phyloP scores from a whole-genome alignment of 2,329 filamentous ascomycete species.

The Amesomyces nigricolor region DNA sequence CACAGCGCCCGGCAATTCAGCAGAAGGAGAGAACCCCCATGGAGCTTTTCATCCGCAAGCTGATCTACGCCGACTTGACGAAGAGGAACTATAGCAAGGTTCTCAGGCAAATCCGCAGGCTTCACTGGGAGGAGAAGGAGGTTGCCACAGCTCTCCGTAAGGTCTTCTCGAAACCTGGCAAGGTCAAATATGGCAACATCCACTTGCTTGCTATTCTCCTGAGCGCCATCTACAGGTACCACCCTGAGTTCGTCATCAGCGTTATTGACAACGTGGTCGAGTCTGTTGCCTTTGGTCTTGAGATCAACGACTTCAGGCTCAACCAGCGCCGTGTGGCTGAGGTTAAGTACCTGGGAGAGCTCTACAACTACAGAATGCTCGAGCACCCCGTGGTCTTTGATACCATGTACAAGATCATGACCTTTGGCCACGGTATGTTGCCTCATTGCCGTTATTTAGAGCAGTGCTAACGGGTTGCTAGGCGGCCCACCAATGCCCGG shows the following conservation, averaged over 20 bases:
- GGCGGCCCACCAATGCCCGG: constrained; percentile 77
- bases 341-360: constrained; percentile 90
- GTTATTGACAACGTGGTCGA: constrained; percentile 91
- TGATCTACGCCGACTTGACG: constrained; percentile 89
- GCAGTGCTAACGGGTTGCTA: constrained; percentile 26
- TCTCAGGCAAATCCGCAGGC: constrained; percentile 85
- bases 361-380: constrained; percentile 96
- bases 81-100: constrained; percentile 92
- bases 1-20: constrained; percentile 85
- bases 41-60: constrained; percentile 85
- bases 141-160: constrained; percentile 59
- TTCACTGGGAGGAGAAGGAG: constrained; percentile 95
- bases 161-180: constrained; percentile 91
- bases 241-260: constrained; percentile 83
- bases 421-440: constrained; percentile 71
- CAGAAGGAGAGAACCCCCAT: constrained; percentile 94
- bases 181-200: constrained; percentile 96
- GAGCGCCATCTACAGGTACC: constrained; percentile 83
- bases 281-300: constrained; percentile 78
- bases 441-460: not conserved
- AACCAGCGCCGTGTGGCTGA: constrained; percentile 93
- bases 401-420: constrained; percentile 87
- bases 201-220: constrained; percentile 87
- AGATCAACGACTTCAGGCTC: constrained; percentile 95
- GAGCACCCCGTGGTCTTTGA: constrained; percentile 96